Evolutionary conservation across 164 flowering plant species (phyloP), one percentile per base, ranked within the genome.

Genomic region (Annona cherimola): DNA sequence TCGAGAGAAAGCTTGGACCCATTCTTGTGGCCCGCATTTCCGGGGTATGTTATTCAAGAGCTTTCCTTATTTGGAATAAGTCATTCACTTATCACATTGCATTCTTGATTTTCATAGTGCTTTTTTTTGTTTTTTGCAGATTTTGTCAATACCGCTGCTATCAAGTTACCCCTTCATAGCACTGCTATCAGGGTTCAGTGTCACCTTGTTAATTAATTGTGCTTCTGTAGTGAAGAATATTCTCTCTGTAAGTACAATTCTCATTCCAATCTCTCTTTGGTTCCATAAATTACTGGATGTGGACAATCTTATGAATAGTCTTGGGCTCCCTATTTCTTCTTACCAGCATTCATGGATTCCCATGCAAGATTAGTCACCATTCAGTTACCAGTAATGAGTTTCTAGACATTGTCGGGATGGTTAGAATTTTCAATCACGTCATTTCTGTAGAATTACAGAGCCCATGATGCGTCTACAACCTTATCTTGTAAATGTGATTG

Each of bases 151-250:
- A 69, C 87, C 88, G 54, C 63, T 91, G 68, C 75, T 91, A 26
- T 69, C 89, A 67, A 79, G 89, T 75, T 91, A 85, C 75, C 90
- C 88, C 55, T 79, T 79, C 18, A 86, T 91, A 74, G 88, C 90
- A 19, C 67, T 61, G 81, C 79, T 87, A 43, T 83, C 90, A 39
- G 94, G 92, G 8, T 9, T 85, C 50, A 67, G 74, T 40, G 90
- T 88, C 42, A 11, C 70, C 2, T 3, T 88, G 14, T 2, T 80
- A 71, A 42, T 89, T 6, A 84, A 85, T 68, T 76, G 72, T 78
- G 97, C 92, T 14, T 91, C 94, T 2, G 39, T 85, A 2, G 35
- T 86, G 78, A 89, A 89, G 86, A 91, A 86, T 77, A 77, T 80
- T 54, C 42, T 90, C 39, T 75, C 87, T 63, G 93, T 90, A 83